Evolutionary conservation across 2,329 filamentous ascomycete genomes (phyloP).

Genomic region (Calcarisporium arbuscula): DNA sequence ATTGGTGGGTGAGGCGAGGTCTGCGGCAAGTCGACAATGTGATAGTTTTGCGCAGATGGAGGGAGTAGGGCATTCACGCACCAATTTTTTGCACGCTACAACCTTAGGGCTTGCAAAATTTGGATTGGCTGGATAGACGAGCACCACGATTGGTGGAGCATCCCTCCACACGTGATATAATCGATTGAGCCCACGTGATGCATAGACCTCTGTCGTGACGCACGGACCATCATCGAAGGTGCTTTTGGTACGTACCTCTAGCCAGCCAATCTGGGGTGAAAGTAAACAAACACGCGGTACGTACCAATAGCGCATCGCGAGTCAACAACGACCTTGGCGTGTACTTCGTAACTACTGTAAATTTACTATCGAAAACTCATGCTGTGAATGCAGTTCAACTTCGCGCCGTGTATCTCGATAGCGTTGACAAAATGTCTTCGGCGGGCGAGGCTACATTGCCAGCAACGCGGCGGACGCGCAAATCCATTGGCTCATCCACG

Average conservation of each 20-base stretch:
- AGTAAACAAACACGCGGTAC: slow-evolving; percentile 16
- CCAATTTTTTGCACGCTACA: slow-evolving; percentile 25
- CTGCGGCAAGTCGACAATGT: no score
- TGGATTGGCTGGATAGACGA: slow-evolving; percentile 26
- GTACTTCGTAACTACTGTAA: slow-evolving; percentile 16
- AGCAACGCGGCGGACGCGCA: slow-evolving; percentile 54
- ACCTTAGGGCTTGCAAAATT: slow-evolving; percentile 37
- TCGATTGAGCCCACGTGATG: no score
- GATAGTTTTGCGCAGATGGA: slow-evolving; percentile 29
- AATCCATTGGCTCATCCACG: slow-evolving; percentile 61
- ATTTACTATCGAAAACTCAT: slow-evolving; percentile 10
- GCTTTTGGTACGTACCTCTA: slow-evolving; percentile 10
- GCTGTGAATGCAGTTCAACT: slow-evolving; percentile 11
- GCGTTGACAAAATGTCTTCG: slow-evolving; percentile 23
- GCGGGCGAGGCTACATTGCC: slow-evolving; percentile 42
- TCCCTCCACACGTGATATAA: slow-evolving; percentile 2
- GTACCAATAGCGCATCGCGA: slow-evolving; percentile 24
- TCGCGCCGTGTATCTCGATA: slow-evolving; percentile 8
- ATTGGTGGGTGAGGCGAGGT: slow-evolving; percentile 28
- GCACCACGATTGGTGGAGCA: slow-evolving; percentile 12
- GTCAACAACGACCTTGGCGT: slow-evolving; percentile 16
- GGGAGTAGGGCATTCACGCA: slow-evolving; percentile 31
- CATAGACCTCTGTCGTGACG: no score
- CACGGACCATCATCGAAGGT: not conserved
- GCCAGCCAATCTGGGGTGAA: slow-evolving; percentile 8